Evolutionary conservation across 768 basidiomycete genomes (phyloP).

Genomic region (Lanmaoa pseudosensibilis): DNA sequence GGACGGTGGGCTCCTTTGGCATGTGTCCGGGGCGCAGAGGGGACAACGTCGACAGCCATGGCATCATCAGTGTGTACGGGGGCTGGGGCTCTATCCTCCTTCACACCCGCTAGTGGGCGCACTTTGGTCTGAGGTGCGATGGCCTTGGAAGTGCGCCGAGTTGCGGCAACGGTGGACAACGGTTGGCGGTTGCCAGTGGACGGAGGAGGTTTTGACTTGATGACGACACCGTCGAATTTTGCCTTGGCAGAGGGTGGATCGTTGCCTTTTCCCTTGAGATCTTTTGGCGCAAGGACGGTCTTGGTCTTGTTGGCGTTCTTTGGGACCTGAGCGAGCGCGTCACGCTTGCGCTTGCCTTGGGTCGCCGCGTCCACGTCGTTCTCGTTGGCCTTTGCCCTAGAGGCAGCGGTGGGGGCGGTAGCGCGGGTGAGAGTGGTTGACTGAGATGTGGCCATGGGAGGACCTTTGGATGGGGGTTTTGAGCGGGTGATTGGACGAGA

Average conservation of each 20-base stretch:
- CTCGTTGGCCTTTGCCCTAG: slow-evolving; percentile 38
- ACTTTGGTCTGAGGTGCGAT: slow-evolving; percentile 23
- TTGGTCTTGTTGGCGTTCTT: slow-evolving; percentile 49
- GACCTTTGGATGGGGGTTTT: slow-evolving; percentile 49
- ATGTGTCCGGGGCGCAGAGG: slow-evolving; percentile 14
- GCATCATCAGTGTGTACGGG: slow-evolving; percentile 46
- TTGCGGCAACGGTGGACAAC: slow-evolving; percentile 49
- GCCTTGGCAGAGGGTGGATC: slow-evolving; percentile 42
- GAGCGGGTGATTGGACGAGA: slow-evolving; percentile 63
- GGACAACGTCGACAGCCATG: slow-evolving; percentile 50
- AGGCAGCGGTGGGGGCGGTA: slow-evolving; percentile 41
- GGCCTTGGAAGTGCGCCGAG: slow-evolving; percentile 40
- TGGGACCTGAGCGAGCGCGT: slow-evolving; percentile 69
- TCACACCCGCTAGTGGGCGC: slow-evolving; percentile 31
- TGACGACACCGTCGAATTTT: slow-evolving; percentile 63
- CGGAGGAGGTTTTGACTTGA: slow-evolving; percentile 46
- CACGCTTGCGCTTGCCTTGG: slow-evolving; percentile 72
- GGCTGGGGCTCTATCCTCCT: slow-evolving; percentile 22
- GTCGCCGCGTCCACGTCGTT: slow-evolving; percentile 47
- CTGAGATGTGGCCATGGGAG: slow-evolving; percentile 36
- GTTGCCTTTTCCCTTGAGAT: slow-evolving; percentile 58
- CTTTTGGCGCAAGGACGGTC: slow-evolving; percentile 33
- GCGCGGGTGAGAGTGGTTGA: slow-evolving; percentile 40
- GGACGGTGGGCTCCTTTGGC: slow-evolving; percentile 30
- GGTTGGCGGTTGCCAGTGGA: slow-evolving; percentile 47